These are phyloP conservation scores for Clarireedia paspali DNA, from an alignment of 2,329 filamentous ascomycete genomes.

Conservation along the genomic window DNA sequence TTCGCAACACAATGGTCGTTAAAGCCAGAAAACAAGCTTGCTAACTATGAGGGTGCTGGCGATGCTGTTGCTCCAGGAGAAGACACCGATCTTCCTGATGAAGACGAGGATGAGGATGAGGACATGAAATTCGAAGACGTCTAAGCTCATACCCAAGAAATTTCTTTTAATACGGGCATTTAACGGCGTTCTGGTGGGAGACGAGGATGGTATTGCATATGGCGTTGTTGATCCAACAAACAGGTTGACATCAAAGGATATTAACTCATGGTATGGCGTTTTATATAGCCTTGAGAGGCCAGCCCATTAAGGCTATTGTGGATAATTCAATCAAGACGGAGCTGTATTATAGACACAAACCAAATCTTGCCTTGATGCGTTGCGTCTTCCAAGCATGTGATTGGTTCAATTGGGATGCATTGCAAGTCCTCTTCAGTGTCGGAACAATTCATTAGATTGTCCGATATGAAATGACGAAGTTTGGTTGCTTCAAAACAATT, in stretches of 20 bases:
- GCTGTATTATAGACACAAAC: not conserved
- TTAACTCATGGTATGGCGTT: slow-evolving; percentile 6
- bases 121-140: slow-evolving; percentile 76
- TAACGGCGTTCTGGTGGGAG: not conserved
- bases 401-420: no score
- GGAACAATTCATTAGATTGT: not conserved
- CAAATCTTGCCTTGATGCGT: not conserved
- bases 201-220: not conserved
- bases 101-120: slow-evolving; percentile 55
- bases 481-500: not conserved
- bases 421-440: not conserved
- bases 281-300: not conserved
- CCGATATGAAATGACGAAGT: slow-evolving; percentile 6
- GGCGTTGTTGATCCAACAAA: not conserved
- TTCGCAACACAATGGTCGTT: slow-evolving; percentile 84
- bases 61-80: slow-evolving; percentile 41
- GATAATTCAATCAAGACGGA: not conserved
- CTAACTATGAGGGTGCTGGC: slow-evolving; percentile 44
- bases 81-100: slow-evolving; percentile 42
- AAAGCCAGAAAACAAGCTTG: slow-evolving; percentile 58
- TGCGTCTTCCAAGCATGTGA: no score
- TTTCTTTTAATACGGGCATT: not conserved
- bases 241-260: slow-evolving; percentile 1
- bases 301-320: not conserved
- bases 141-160: not conserved